Base-by-base conservation (phyloP, 148 eudicot species). In the Rhododendron williamsianum region DNA sequence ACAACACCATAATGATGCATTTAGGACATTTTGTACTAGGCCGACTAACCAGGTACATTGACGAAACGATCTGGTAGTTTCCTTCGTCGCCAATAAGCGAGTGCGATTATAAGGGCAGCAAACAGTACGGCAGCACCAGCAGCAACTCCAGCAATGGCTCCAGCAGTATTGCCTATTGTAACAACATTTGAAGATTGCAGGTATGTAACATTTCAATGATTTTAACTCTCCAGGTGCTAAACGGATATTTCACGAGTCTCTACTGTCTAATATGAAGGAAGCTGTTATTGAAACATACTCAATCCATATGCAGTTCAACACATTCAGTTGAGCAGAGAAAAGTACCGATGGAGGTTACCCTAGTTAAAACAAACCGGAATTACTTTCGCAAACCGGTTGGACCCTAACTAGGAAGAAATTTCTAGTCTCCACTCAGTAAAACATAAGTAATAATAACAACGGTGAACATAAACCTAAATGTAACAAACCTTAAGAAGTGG, bases 81-180 rank as follows among this genome's bases (percentile, higher is more conserved):
- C 83, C 89, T 91, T 71, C 93, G 89, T 41, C 94, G 92, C 90
- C 92, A 93, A 86, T 84, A 94, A 82, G 91, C 93, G 87, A 94
- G 92, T 78, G 93, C 87, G 78, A 94, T 89, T 87, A 92, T 93
- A 85, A 93, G 94, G 80, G 91, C 94, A 78, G 94, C 94, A 91
- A 94, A 93, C 65, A 94, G 85, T 54, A 94, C 86, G 58, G 94
- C 98, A 78, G 94, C 96, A 87, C 94, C 96, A 51, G 92, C 95
- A 76, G 94, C 95, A 83, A 91, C 98, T 78, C 94, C 96, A 72
- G 95, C 98, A 87, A 94, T 94, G n/a, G 92, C 96, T 86, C 93
- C 94, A 84, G 91, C 91, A 87, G 92, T 90, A 78, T 89, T 91
- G n/a, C 89, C 91, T 58, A 78, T 89, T 92, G 92, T 23, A 87